Percentiles rank a stretch among this genome's conserved stretches.
Evolutionary conservation across 2,329 filamentous ascomycete species (phyloP).

Genomic region (Fusarium metavorans): DNA sequence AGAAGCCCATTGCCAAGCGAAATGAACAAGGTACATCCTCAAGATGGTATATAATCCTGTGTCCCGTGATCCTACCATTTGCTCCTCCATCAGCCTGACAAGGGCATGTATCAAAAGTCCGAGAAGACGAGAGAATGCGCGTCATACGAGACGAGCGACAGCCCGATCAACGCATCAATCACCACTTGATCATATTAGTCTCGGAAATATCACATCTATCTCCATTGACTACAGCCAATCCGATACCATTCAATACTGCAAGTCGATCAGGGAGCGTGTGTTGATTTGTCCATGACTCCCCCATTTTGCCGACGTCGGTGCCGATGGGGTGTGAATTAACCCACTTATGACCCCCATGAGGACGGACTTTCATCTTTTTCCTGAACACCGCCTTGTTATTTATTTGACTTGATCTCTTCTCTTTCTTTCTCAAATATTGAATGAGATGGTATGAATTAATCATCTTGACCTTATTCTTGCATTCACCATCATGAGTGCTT

Average conservation of each 20-base stretch:
- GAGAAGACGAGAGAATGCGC: not conserved
- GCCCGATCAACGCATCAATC: not conserved
- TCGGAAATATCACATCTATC: conserved; percentile 1
- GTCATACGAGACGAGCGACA: not conserved
- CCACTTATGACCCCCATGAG: conserved; percentile 14
- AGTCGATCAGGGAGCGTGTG: not conserved
- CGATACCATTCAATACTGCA: not conserved
- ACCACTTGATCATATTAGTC: not conserved
- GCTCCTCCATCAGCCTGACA: not conserved
- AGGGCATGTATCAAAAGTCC: not conserved
- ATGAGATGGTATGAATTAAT: not conserved
- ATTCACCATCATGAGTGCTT: conserved; percentile 7
- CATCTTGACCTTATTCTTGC: not conserved
- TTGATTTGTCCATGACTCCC: conserved; percentile 2
- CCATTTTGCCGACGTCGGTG: conserved; percentile 29
- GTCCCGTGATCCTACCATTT: not conserved
- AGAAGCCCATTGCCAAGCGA: not conserved
- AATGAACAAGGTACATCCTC: not conserved
- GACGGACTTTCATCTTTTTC: conserved; percentile 10
- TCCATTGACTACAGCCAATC: not conserved
- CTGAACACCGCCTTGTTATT: conserved; percentile 13
- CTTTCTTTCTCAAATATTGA: not conserved
- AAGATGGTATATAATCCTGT: not conserved
- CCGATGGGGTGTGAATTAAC: conserved; percentile 20
- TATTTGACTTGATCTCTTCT: not conserved